Percentiles rank a stretch among this genome's conserved stretches.
These are phyloP conservation scores for Populus pruinosa DNA, from an alignment of 345 rosid genomes.

Conservation along the genomic window DNA sequence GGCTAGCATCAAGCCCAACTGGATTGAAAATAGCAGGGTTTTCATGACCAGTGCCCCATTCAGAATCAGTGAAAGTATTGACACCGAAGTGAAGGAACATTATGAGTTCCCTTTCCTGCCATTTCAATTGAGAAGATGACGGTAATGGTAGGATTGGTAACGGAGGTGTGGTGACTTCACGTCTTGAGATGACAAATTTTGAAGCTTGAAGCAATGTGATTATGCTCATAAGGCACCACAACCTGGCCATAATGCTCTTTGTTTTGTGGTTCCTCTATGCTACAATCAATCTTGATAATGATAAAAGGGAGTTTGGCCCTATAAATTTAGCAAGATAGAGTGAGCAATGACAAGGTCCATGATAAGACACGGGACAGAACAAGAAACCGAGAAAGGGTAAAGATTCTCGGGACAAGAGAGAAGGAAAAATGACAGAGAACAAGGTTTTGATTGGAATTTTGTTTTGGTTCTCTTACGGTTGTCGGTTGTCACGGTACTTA, in stretches of 20 bases:
- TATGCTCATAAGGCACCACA: not conserved
- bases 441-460: conserved; percentile 16
- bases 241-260: conserved; percentile 13
- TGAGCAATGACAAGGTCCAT: not conserved
- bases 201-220: conserved; percentile 14
- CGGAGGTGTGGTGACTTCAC: conserved; percentile 53
- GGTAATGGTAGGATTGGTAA: conserved; percentile 63
- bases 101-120: conserved; percentile 72
- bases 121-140: conserved; percentile 56
- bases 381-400: not conserved
- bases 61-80: conserved; percentile 73
- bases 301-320: too few relatives aligned
- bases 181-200: conserved; percentile 6
- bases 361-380: conserved; percentile 10
- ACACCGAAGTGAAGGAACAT: conserved; percentile 80
- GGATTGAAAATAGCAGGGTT: conserved; percentile 57
- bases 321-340: not conserved
- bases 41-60: conserved; percentile 72
- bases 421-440: not conserved
- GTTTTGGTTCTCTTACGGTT: not conserved
- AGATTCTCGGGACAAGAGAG: conserved; percentile 9
- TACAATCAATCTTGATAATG: not conserved
- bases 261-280: not conserved
- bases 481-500: too few relatives aligned
- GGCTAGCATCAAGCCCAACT: conserved; percentile 37